Percentiles rank a stretch among this genome's conserved stretches.
Evolutionary conservation across 495 filamentous ascomycete species (phyloP).

Genomic region (Clavariopsis aquatica): DNA sequence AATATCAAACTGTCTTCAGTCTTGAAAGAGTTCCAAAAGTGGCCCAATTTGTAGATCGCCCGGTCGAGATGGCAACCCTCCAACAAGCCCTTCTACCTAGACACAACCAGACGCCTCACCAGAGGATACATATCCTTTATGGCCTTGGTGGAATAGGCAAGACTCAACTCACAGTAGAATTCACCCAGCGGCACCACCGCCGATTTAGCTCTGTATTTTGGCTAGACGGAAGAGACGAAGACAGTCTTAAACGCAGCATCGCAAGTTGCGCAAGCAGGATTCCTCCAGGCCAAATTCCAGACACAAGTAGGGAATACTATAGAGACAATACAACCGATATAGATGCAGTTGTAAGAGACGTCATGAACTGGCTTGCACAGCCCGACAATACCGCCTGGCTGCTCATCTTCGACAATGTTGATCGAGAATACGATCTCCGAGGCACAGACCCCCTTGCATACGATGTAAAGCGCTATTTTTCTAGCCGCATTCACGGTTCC

Average conservation of each 20-base stretch:
- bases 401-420: slow-evolving; percentile 44
- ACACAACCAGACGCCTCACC: slow-evolving; percentile 15
- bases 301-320: slow-evolving; percentile 8
- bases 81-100: slow-evolving; percentile 30
- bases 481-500: slow-evolving; percentile 44
- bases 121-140: slow-evolving; percentile 26
- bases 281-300: slow-evolving; percentile 12
- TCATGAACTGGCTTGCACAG: slow-evolving; percentile 45
- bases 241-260: slow-evolving; percentile 32
- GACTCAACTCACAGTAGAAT: slow-evolving; percentile 34
- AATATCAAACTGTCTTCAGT: slow-evolving; percentile 31
- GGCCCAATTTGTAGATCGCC: slow-evolving; percentile 34
- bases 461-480: slow-evolving; percentile 46
- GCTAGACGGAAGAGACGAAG: slow-evolving; percentile 31
- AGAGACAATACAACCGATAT: slow-evolving; percentile 14
- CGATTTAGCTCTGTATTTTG: slow-evolving; percentile 35
- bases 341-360: slow-evolving; percentile 37
- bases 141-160: slow-evolving; percentile 35
- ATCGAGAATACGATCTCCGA: slow-evolving; percentile 22
- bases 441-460: slow-evolving; percentile 34
- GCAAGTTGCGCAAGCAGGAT: slow-evolving; percentile 23
- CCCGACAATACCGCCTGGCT: slow-evolving; percentile 43
- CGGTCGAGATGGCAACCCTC: slow-evolving; percentile 36
- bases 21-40: slow-evolving; percentile 38
- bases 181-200: slow-evolving; percentile 28